A percentile compares a stretch with the other conserved stretches of the same genome.
phyloP scores from a whole-genome alignment of 2,329 filamentous ascomycete species.

The Colletotrichum sp. region DNA sequence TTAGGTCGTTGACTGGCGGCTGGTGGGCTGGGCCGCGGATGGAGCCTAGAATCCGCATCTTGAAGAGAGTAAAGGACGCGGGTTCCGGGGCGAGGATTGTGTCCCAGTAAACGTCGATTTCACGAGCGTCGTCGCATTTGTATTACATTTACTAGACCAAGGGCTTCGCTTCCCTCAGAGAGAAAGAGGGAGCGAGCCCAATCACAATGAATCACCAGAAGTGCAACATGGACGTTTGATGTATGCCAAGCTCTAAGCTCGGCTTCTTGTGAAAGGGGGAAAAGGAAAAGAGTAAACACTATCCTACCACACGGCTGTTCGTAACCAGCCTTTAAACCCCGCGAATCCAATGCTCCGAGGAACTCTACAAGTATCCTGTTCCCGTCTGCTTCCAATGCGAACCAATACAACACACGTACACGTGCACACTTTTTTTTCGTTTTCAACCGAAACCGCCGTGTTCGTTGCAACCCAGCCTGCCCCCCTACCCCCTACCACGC shows the following conservation, averaged over 20 bases:
- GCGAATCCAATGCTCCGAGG: neutral
- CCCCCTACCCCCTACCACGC: neutral
- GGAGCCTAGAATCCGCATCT: conserved; percentile 58
- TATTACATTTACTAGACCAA: neutral
- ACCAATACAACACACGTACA: neutral
- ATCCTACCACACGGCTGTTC: conserved; percentile 1
- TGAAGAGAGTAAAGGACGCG: conserved; percentile 39
- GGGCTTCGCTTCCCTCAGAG: neutral
- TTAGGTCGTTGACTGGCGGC: conserved; percentile 57
- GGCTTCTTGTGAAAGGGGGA: neutral
- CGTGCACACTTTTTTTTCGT: neutral
- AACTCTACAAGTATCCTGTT: neutral
- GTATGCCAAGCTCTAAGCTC: neutral
- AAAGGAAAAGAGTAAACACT: conserved; percentile 5
- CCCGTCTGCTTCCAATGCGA: neutral
- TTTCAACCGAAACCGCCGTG: neutral
- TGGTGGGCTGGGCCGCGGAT: conserved; percentile 71
- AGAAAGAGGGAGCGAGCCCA: neutral
- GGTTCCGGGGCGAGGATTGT: conserved; percentile 9
- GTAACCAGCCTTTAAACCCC: neutral
- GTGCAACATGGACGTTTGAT: neutral
- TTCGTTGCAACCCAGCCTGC: neutral
- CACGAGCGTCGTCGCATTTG: neutral
- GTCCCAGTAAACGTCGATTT: neutral
- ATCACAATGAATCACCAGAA: neutral